These are phyloP conservation scores for Leccinum ponderosum DNA, from an alignment of 1,284 basidiomycete genomes.

Conservation along the genomic window DNA sequence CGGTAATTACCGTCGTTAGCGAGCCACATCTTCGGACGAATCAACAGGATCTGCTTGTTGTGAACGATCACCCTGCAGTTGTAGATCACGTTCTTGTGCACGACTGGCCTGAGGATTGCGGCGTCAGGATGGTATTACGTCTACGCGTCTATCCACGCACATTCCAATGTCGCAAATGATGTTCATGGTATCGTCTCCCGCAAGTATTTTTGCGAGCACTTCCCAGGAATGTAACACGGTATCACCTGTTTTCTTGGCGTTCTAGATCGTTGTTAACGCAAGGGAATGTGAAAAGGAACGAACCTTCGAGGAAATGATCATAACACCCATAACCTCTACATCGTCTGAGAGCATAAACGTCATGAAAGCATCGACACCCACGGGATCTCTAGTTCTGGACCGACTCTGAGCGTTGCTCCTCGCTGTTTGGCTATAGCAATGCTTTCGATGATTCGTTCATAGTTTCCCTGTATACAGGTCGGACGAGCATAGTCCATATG, in stretches of 20 bases:
- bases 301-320: slow-evolving; percentile 91
- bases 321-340: slow-evolving; percentile 90
- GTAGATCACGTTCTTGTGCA: slow-evolving; percentile 97
- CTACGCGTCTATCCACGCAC: slow-evolving; percentile 46
- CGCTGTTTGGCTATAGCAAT: slow-evolving; percentile 86
- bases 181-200: slow-evolving; percentile 72
- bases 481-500: neutral
- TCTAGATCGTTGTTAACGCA: neutral
- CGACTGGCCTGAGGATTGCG: slow-evolving; percentile 71
- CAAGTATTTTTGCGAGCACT: slow-evolving; percentile 82
- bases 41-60: slow-evolving; percentile 85
- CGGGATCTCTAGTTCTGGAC: slow-evolving; percentile 98
- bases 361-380: slow-evolving; percentile 39
- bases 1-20: slow-evolving; percentile 99
- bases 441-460: slow-evolving; percentile 87
- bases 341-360: neutral
- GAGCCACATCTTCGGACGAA: slow-evolving; percentile 99
- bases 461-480: slow-evolving; percentile 71
- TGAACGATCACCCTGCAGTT: slow-evolving; percentile 93
- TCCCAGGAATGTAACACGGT: slow-evolving; percentile 97
- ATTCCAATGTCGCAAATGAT: slow-evolving; percentile 96
- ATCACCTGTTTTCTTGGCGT: slow-evolving; percentile 62
- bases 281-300: neutral
- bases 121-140: slow-evolving; percentile 2
- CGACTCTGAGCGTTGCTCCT: slow-evolving; percentile 94